Evolutionary conservation across 768 basidiomycete species (phyloP).

Genomic region (Roridomyces roridus): DNA sequence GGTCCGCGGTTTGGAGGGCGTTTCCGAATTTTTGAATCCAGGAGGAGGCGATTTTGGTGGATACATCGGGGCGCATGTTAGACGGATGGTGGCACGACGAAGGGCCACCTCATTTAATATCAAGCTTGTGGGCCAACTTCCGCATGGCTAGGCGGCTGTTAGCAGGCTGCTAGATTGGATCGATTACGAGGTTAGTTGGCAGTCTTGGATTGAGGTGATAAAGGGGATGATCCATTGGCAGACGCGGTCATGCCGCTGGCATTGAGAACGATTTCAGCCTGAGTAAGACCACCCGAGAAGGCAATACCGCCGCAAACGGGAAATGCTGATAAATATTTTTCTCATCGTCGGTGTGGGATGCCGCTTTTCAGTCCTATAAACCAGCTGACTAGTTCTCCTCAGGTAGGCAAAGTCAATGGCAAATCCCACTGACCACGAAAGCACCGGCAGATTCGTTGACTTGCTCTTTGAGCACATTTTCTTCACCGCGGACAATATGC

Average conservation of each 20-base stretch:
- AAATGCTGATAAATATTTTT: too few species aligned
- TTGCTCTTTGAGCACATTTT: slow-evolving; percentile 16
- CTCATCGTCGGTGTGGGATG: too few species aligned
- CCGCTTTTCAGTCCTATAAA: not conserved
- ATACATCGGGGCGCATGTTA: too few species aligned
- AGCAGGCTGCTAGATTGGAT: not conserved
- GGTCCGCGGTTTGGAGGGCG: not conserved
- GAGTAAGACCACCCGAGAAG: slow-evolving; percentile 9
- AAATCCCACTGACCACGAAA: slow-evolving; percentile 10
- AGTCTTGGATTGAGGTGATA: not conserved
- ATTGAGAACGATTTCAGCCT: too few species aligned
- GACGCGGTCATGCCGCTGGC: too few species aligned
- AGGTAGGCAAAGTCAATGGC: not conserved
- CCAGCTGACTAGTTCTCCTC: not conserved
- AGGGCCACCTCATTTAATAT: not conserved
- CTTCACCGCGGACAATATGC: slow-evolving; percentile 1
- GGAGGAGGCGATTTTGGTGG: slow-evolving; percentile 7
- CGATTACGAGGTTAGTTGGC: not conserved
- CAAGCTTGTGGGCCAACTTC: not conserved
- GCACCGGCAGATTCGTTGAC: slow-evolving; percentile 15
- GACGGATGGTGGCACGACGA: slow-evolving; percentile 1
- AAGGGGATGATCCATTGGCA: not conserved
- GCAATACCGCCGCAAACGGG: too few species aligned
- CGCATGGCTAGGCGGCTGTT: not conserved
- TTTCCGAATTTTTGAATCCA: slow-evolving; percentile 11